Evolutionary conservation across 306 rosid genomes (phyloP), one percentile per base, ranked within the genome.

Genomic region (Abrus precatorius): DNA sequence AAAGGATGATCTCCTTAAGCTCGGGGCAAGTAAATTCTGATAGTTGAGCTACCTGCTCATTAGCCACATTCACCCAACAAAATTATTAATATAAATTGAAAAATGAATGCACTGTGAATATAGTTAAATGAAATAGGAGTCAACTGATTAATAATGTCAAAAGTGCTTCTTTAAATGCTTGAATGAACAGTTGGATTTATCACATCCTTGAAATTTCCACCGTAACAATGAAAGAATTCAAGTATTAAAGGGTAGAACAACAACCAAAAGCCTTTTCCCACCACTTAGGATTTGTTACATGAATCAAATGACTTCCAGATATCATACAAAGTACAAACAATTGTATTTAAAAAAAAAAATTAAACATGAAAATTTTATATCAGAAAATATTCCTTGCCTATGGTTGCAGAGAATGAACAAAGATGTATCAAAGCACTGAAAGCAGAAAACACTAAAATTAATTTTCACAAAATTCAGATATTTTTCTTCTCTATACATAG

Each of bases 1-100:
- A 93, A 71, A 87, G 87, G 82, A 95, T 90, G 61, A 82, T 91
- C 80, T 91, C 97, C 87, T 88, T 95, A 69, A 93, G 54, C 73
- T 93, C 96, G 2, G 97, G 86, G 82, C 96, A 87, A 59, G 97
- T 82, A 75, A 95, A 90, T 82, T 95, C 99, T 56, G 98, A 95
- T 63, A 95, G 83, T 89, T 93, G 93, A 71, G 94, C 98, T 33
- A 95, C 98, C 99, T 95, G 91, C 52, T 67, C 55, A 73, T 32
- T 62, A 62, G 50, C 69, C 57, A 61, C 75, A 72, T 50, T 3
- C 56, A 80, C n/a, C 53, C 40, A 65, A 64, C 9, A 7, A 85
- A 82, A 70, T 8, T 49, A 38, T 66, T 68, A 70, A 27, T 44
- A 66, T 9, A 43, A 61, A 61, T 8, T 28, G 49, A 4, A 82